Base-by-base conservation (phyloP, 2,329 filamentous ascomycete species). In the Aspergillus glaucus region DNA sequence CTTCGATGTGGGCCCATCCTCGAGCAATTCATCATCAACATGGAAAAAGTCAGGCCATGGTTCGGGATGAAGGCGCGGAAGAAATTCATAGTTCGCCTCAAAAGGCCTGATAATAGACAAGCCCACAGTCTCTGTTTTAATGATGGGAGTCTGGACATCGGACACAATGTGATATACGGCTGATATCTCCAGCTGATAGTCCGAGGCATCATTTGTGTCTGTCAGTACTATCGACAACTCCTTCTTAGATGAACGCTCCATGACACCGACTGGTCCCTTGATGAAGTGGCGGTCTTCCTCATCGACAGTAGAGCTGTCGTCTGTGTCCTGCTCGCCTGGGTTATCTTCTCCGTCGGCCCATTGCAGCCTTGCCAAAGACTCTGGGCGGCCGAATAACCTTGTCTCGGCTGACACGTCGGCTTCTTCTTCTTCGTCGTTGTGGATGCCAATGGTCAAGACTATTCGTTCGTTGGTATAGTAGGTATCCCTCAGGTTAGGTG, bases 1-100 rank as follows among this genome's bases (percentile, higher is more conserved):
- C 24, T 68, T 62, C 22, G 62, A 50, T 3, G 53, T 51, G 17
- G 55, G 47, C 26, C 58, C 55, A 17, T 61, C 53, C 3, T 62
- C 61, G 3, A 65, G 59, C 14, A 69, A 48, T 9, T 66, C 59
- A 10, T 72, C 66, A 30, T 82, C 78, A 15, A 79, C 73, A 46
- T 83, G 78, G 67, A 97, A 98, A 59, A 94, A 84, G 64, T 85
- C 90, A 1, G 93, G 91, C 92, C 93, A 98, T 2, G 82, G 76
- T 44, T 86, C 84, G 0, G 79, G 68, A 65, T 96, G 86, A 3
- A 95, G 75, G 8, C 86, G 80, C 9, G 93, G 90, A 10, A 85
- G 78, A 53, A 97, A 82, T 53, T 94, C 88, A 66, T 95, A 96
- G 61, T 87, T 93, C 14, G 90, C 88, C 69, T 95, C 90, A 59